Percentiles rank a stretch among this genome's conserved stretches.
These are phyloP conservation scores for Barbarea vulgaris DNA, from an alignment of 345 rosid genomes.

Conservation along the genomic window DNA sequence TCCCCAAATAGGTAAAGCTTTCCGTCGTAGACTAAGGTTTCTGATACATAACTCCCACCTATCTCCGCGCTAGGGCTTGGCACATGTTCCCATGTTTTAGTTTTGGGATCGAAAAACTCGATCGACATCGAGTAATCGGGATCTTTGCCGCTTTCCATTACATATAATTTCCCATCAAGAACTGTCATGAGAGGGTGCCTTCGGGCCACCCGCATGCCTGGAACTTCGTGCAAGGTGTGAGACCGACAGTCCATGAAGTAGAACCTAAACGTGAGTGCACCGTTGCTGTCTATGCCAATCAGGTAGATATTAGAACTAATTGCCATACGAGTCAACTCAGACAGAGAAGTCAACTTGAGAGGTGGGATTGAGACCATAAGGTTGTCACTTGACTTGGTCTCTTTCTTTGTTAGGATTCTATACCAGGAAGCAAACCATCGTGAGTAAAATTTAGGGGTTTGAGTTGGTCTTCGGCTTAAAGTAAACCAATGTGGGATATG, in stretches of 20 bases:
- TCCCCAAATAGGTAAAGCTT: not conserved
- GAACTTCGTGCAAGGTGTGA: not conserved
- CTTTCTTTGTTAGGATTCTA: too few relatives aligned
- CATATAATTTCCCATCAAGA: not conserved
- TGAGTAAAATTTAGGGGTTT: not conserved
- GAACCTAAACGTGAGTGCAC: not conserved
- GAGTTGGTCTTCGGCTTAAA: not conserved
- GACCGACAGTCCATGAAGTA: not conserved
- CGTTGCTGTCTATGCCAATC: not conserved
- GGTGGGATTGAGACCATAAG: not conserved
- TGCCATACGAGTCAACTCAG: not conserved
- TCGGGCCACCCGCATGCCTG: not conserved
- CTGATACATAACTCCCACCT: too few relatives aligned
- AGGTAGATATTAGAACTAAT: not conserved
- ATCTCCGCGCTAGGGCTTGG: not conserved
- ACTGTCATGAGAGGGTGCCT: not conserved
- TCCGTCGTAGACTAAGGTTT: too few relatives aligned
- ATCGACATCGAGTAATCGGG: not conserved
- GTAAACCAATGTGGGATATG: slow-evolving; percentile 8
- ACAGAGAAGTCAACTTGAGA: not conserved
- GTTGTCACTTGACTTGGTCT: not conserved
- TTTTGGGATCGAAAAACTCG: not conserved
- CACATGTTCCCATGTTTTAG: not conserved
- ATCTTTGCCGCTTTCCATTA: not conserved
- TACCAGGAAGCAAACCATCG: too few relatives aligned